Evolutionary conservation across 129 eudicot species (phyloP).

Genomic region (Lonicera japonica): DNA sequence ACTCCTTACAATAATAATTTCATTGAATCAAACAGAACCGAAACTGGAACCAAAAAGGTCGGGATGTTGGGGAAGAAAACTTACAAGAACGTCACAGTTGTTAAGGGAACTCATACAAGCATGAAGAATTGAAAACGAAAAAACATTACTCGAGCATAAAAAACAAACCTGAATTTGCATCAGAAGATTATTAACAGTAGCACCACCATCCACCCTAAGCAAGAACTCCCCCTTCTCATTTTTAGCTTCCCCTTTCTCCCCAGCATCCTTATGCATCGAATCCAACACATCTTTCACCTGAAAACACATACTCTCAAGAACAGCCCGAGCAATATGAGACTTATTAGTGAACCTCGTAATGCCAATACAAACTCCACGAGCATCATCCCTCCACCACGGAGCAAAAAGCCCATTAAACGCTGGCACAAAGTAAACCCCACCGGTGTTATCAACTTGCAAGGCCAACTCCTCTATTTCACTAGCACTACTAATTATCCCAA

Average conservation of each 20-base stretch:
- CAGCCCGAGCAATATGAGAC: constrained; percentile 86
- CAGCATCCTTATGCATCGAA: constrained; percentile 94
- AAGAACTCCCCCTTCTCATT: constrained; percentile 65
- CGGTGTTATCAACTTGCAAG: constrained; percentile 58
- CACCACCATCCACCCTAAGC: constrained; percentile 97
- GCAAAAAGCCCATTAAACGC: constrained; percentile 96
- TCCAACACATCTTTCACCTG: constrained; percentile 96
- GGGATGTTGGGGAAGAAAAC: too few relatives aligned
- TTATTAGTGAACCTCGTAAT: constrained; percentile 89
- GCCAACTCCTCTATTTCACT: constrained; percentile 92
- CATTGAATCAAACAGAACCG: too few relatives aligned
- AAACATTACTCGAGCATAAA: neutral
- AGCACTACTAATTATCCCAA: constrained; percentile 71
- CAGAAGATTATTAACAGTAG: constrained; percentile 69
- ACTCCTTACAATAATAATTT: too few relatives aligned
- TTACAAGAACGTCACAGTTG: neutral
- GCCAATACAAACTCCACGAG: constrained; percentile 89
- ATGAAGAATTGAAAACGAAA: neutral
- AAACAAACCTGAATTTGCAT: constrained; percentile 89
- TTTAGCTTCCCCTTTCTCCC: constrained; percentile 57
- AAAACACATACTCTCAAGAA: constrained; percentile 98
- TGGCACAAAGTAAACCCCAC: constrained; percentile 92
- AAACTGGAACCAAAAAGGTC: too few relatives aligned
- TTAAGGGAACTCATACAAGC: neutral
- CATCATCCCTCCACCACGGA: constrained; percentile 99